Evolutionary conservation across 345 rosid species (phyloP).

Genomic region (Citropsis articulata): DNA sequence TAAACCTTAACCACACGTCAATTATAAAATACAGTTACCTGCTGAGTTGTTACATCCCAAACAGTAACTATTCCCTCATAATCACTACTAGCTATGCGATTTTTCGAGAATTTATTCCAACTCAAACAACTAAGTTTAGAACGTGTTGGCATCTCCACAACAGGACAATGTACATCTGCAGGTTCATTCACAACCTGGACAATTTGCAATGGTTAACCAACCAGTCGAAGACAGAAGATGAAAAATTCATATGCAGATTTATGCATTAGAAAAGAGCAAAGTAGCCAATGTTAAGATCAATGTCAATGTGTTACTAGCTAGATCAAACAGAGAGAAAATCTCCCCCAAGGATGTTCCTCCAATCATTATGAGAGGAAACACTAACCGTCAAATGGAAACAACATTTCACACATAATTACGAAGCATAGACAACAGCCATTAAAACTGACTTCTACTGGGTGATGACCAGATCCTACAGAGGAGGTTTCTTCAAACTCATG

Average conservation of each 20-base stretch:
- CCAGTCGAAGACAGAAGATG: neutral
- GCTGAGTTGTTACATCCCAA: constrained; percentile 96
- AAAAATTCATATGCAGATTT: neutral
- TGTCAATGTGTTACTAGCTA: neutral
- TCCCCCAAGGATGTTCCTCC: neutral
- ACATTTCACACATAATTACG: neutral
- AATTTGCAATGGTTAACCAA: constrained; percentile 10
- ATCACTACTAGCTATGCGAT: constrained; percentile 97
- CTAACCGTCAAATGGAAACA: neutral
- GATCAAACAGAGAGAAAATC: constrained; percentile 1
- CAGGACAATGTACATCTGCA: constrained; percentile 75
- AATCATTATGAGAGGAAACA: neutral
- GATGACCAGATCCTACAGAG: neutral
- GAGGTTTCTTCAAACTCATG: neutral
- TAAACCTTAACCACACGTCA: neutral
- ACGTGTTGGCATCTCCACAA: constrained; percentile 94
- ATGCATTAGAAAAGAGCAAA: neutral
- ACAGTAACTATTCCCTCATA: constrained; percentile 98
- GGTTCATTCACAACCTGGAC: constrained; percentile 82
- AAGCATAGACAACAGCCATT: neutral
- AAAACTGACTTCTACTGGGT: neutral
- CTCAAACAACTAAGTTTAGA: constrained; percentile 98
- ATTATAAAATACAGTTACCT: constrained; percentile 41
- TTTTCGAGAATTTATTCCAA: constrained; percentile 92
- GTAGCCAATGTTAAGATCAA: neutral